Percentiles rank a stretch among this genome's conserved stretches.
Conservation (phyloP, 2,329 filamentous ascomycete genomes). For the Pezicula carpinea region DNA sequence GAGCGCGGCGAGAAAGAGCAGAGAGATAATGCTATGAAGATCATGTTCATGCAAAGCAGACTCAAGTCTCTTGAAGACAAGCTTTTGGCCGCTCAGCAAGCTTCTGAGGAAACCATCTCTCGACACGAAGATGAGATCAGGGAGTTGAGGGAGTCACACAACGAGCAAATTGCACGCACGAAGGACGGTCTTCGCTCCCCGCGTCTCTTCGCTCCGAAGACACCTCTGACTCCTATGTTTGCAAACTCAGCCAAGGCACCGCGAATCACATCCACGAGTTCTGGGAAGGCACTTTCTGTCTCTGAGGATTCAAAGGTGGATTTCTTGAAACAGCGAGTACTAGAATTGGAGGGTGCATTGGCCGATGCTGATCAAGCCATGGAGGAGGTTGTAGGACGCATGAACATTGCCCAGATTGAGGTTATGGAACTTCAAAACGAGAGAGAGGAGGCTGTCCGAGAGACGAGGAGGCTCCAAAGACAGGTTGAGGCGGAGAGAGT, state of each 20-base stretch:
- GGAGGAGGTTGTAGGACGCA: constrained; percentile 75
- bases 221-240: constrained; percentile 59
- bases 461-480: constrained; percentile 65
- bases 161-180: constrained; percentile 70
- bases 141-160: constrained; percentile 71
- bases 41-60: constrained; percentile 76
- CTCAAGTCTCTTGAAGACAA: constrained; percentile 81
- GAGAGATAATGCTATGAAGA: constrained; percentile 71
- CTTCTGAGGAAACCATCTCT: constrained; percentile 77
- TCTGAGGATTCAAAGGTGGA: constrained; percentile 71
- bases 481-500: constrained; percentile 47
- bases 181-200: constrained; percentile 48
- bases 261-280: constrained; percentile 41
- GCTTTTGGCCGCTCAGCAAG: constrained; percentile 75
- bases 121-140: constrained; percentile 84
- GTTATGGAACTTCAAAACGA: constrained; percentile 74
- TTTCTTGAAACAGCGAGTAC: constrained; percentile 70
- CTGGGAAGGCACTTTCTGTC: constrained; percentile 56
- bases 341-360: constrained; percentile 80
- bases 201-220: constrained; percentile 50
- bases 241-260: constrained; percentile 47
- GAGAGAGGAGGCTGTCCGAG: constrained; percentile 67
- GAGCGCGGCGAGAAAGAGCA: constrained; percentile 80
- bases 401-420: constrained; percentile 80
- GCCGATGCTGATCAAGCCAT: constrained; percentile 73